Percentiles rank a stretch among this genome's conserved stretches.
These are phyloP conservation scores for Sinapis alba DNA, from an alignment of 441 rosid species.

Conservation along the genomic window DNA sequence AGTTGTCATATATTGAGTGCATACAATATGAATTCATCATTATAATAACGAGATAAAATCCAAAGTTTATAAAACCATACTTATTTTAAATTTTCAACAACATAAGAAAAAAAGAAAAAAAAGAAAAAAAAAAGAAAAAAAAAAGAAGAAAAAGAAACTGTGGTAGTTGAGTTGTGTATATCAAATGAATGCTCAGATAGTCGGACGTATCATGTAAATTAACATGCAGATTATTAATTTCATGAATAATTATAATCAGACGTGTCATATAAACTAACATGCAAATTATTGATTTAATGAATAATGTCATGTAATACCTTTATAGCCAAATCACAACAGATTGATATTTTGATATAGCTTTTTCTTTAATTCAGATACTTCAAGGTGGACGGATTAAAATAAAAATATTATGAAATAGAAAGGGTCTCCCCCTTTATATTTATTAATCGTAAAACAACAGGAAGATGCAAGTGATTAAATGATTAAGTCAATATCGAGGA, in stretches of 20 bases:
- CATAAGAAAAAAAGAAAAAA: not conserved
- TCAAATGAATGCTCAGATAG: not conserved
- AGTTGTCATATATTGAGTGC: not conserved
- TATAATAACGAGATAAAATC: not conserved
- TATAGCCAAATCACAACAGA: not conserved
- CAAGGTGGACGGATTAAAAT: not conserved
- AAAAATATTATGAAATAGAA: not conserved
- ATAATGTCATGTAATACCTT: not conserved
- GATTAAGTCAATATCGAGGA: not conserved
- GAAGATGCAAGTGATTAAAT: not conserved
- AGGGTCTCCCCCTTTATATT: not conserved
- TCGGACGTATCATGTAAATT: not conserved
- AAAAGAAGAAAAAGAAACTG: not conserved
- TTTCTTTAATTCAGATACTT: not conserved
- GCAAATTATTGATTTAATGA: not conserved
- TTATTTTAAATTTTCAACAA: not conserved
- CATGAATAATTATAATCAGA: not conserved
- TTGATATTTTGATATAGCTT: not conserved
- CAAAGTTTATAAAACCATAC: not conserved
- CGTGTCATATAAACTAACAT: not conserved
- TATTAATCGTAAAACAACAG: not conserved
- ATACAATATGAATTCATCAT: not conserved
- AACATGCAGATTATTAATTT: not conserved
- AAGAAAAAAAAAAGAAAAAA: not conserved
- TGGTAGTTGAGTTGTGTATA: not conserved